Evolutionary conservation across 306 rosid species (phyloP).

Genomic region (Gynostemma pentaphyllum): DNA sequence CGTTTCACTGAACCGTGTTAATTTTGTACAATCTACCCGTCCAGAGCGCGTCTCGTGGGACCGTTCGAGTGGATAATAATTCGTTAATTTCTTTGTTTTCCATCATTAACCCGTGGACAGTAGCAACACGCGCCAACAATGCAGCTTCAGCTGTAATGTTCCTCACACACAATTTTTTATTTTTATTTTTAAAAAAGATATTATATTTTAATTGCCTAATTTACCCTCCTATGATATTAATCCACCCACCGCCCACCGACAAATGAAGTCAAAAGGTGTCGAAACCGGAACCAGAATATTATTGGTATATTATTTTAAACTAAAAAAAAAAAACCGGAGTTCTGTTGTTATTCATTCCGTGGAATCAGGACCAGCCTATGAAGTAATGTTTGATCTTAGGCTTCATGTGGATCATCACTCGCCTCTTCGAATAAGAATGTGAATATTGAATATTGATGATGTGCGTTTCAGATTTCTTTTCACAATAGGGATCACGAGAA

Average conservation of each 20-base stretch:
- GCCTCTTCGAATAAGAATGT: no score
- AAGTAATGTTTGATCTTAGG: no score
- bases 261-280: not conserved
- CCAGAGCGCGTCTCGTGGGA: not conserved
- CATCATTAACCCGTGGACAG: not conserved
- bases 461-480: conserved; percentile 4
- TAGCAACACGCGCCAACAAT: conserved; percentile 7
- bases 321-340: not conserved
- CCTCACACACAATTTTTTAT: no score
- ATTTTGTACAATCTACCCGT: not conserved
- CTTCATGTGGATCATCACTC: not conserved
- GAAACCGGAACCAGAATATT: not conserved
- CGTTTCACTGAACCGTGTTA: not conserved
- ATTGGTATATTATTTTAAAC: not conserved
- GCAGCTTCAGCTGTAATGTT: not conserved
- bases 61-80: not conserved
- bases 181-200: not conserved
- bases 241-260: conserved; percentile 44
- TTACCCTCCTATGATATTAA: not conserved
- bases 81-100: not conserved
- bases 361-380: not conserved
- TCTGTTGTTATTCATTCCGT: no score
- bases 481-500: not conserved
- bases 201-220: not conserved
- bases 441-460: no score